phyloP scores from a whole-genome alignment of 2,329 filamentous ascomycete genomes.

The Calonectria naviculata region DNA sequence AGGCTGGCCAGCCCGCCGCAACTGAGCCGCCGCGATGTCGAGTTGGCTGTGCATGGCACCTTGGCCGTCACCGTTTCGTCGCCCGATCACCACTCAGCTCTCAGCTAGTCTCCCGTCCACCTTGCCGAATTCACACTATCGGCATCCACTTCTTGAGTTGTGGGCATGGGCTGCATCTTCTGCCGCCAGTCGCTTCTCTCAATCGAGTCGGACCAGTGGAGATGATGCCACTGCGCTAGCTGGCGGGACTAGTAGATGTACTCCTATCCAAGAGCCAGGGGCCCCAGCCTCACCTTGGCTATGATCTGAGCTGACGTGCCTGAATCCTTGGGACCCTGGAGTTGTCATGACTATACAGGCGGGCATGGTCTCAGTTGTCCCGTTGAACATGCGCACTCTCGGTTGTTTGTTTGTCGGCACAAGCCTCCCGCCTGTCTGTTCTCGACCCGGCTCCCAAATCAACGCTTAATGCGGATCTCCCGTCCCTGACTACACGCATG shows the following conservation, averaged over 20 bases:
- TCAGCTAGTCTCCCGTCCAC: constrained; percentile 29
- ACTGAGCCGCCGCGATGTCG: constrained; percentile 19
- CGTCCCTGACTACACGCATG: neutral
- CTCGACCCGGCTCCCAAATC: neutral
- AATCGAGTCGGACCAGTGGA: constrained; percentile 23
- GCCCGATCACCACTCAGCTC: constrained; percentile 23
- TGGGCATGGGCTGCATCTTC: constrained; percentile 19
- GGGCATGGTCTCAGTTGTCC: neutral
- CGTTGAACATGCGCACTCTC: neutral
- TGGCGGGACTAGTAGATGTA: constrained; percentile 24
- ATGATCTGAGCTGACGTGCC: constrained; percentile 9
- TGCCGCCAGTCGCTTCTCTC: constrained; percentile 18
- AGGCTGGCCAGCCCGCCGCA: constrained; percentile 21
- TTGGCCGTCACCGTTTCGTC: constrained; percentile 24
- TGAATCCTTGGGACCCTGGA: constrained; percentile 1
- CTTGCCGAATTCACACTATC: constrained; percentile 26
- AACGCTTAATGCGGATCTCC: constrained; percentile 7
- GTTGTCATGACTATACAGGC: neutral
- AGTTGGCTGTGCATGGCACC: constrained; percentile 13
- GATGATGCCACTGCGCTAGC: constrained; percentile 28
- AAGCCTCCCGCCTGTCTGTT: neutral
- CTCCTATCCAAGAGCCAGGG: constrained; percentile 18
- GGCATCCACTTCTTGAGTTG: constrained; percentile 25
- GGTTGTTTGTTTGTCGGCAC: neutral
- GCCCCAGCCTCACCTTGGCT: constrained; percentile 18